Evolutionary conservation across 257 asterid species (phyloP), one percentile per base, ranked within the genome.

Genomic region (Galeopsis tetrahit): DNA sequence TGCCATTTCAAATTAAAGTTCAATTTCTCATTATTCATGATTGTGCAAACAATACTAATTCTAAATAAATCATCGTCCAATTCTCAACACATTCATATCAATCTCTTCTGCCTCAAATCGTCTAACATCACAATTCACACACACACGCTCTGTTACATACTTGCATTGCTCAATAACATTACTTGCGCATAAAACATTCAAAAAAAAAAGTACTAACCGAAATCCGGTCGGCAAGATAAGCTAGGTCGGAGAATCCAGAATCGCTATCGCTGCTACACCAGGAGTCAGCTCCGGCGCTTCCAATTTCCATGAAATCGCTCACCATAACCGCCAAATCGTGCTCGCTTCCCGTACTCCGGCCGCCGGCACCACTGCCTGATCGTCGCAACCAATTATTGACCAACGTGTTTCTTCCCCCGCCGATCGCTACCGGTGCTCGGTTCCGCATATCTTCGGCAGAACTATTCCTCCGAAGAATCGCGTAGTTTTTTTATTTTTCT

Each of bases 321-420:
- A 84, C 88, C 84, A 84, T 58, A 63, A 68, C 71, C 4, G 83
- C 86, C 75, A 79, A 71, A 67, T 81, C 88, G 53, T 67, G 80
- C 59, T 84, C 86, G 63, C 86, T 82, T 53, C 82, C 88, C 10
- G 74, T 21, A 66, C 88, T 84, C 59, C 73, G 74, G 56, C 71
- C 71, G 43, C 71, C 78, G 59, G 66, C 74, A 43, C 77, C 75
- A 15, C 76, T 49, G 51, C 70, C 81, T 39, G 46, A 51, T 10
- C 82, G 62, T 1, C 62, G 72, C 64, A 79, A 62, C 85, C 82
- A 75, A 57, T 63, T 65, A 44, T 33, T 57, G 40, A 31, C 69
- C 63, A 46, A 10, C 59, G 52, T 68, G 32, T 57, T 51, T 10
- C 64, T 72, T 52, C 71, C 69, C 10, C 70, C 65, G 74, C 17